phyloP scores from a whole-genome alignment of 2,329 filamentous ascomycete species.

The Monosporascus sp. region DNA sequence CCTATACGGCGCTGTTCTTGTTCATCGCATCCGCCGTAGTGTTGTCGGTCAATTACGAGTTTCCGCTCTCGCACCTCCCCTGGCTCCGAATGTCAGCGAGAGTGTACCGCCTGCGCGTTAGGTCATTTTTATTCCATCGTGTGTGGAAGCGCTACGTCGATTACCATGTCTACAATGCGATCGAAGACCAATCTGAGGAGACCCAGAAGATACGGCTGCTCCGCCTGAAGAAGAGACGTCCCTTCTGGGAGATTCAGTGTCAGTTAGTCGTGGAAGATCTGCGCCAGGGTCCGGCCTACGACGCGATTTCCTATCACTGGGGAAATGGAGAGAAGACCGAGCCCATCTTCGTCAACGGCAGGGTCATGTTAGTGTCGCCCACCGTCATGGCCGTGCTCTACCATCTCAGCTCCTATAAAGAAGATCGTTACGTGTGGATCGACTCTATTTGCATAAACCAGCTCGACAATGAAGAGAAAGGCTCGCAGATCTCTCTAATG shows the following conservation, averaged over 20 bases:
- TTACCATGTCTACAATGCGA: background rate
- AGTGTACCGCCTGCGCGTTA: background rate
- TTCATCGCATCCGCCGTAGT: background rate
- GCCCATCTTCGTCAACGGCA: background rate
- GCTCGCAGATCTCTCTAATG: slow-evolving; percentile 8
- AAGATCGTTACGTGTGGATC: slow-evolving; percentile 3
- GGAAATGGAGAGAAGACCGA: background rate
- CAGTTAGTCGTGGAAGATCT: background rate
- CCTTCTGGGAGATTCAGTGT: background rate
- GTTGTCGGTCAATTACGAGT: background rate
- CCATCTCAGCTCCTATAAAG: background rate
- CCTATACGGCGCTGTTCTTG: background rate
- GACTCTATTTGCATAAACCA: slow-evolving; percentile 11
- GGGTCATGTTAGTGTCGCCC: slow-evolving; percentile 1
- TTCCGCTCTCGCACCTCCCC: background rate
- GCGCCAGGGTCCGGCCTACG: background rate
- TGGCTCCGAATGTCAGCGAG: background rate
- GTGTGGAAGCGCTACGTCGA: background rate
- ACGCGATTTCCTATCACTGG: background rate
- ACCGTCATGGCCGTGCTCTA: slow-evolving; percentile 1
- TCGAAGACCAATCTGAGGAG: background rate
- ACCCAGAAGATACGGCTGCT: background rate
- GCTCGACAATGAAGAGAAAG: slow-evolving; percentile 2
- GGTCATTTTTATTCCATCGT: background rate
- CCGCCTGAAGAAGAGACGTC: background rate